Conservation (phyloP, 352 stramenopile species). For the Thalassiosira delicatula region DNA sequence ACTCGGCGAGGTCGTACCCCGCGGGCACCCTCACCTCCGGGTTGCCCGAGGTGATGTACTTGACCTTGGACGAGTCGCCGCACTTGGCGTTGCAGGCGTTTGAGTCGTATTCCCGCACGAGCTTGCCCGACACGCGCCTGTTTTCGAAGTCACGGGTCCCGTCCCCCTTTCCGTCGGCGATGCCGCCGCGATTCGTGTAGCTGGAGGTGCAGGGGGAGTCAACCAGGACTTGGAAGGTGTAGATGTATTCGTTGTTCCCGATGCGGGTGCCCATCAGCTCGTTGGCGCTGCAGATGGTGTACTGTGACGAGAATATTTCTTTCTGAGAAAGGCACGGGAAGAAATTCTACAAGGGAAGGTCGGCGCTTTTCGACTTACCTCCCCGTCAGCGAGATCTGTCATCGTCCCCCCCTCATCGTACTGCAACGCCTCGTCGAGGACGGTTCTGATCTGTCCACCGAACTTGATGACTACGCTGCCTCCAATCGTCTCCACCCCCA, state of each 20-base stretch:
- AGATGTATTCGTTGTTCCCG: constrained; percentile 17
- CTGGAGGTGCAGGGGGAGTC: constrained; percentile 24
- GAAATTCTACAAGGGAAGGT: background rate
- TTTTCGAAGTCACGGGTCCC: constrained; percentile 35
- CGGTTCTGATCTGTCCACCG: constrained; percentile 34
- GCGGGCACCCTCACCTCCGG: constrained; percentile 43
- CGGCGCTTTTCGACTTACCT: no score
- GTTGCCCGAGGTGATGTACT: constrained; percentile 43
- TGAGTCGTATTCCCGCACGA: constrained; percentile 21
- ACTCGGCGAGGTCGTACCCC: constrained; percentile 18
- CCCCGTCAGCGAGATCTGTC: constrained; percentile 13
- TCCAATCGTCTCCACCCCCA: constrained; percentile 32
- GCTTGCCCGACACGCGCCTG: background rate
- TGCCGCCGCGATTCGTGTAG: constrained; percentile 38
- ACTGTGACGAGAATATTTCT: background rate
- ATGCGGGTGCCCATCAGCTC: constrained; percentile 39
- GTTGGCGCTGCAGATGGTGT: constrained; percentile 49
- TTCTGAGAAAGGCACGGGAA: background rate
- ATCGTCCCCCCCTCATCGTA: constrained; percentile 21
- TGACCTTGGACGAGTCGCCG: background rate
- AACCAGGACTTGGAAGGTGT: constrained; percentile 51
- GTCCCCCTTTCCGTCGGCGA: constrained; percentile 44
- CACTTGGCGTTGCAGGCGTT: constrained; percentile 39
- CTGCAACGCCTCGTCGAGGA: constrained; percentile 29
- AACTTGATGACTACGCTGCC: constrained; percentile 44